Conservation (phyloP, 2,329 filamentous ascomycete species). For the Penicillium digitatum region DNA sequence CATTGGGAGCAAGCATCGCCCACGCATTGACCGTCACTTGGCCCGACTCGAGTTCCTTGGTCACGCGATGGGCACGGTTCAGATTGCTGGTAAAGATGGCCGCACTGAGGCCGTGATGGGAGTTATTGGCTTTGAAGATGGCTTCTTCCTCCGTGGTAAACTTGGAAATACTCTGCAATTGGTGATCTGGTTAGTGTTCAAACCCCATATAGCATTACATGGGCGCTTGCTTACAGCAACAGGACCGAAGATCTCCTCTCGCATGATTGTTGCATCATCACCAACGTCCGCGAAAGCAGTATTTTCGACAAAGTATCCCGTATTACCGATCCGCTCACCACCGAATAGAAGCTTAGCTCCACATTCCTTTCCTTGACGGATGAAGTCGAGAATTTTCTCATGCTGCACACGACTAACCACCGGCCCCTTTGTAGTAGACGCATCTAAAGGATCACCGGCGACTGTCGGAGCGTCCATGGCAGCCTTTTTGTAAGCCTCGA, state of each 20-base stretch:
- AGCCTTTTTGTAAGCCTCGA: conserved; percentile 42
- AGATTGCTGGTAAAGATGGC: conserved; percentile 29
- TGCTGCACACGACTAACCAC: conserved; percentile 22
- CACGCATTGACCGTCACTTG: conserved; percentile 29
- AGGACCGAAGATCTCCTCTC: conserved; percentile 59
- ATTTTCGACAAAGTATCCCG: conserved; percentile 62
- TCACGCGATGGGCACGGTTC: conserved; percentile 24
- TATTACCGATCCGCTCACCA: conserved; percentile 19
- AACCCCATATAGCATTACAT: background rate
- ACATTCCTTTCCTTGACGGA: conserved; percentile 21
- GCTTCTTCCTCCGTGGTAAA: conserved; percentile 59
- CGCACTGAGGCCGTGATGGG: conserved; percentile 30
- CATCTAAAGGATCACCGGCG: conserved; percentile 21
- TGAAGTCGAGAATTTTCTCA: conserved; percentile 24
- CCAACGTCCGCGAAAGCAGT: conserved; percentile 54
- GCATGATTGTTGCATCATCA: conserved; percentile 44
- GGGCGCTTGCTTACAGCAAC: conserved; percentile 38
- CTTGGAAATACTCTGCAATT: conserved; percentile 48
- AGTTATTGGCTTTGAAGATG: conserved; percentile 54
- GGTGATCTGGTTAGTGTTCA: background rate
- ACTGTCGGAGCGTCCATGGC: conserved; percentile 49
- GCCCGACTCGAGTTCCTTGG: conserved; percentile 20
- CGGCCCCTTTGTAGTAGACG: conserved; percentile 23
- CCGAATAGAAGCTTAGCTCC: conserved; percentile 24
- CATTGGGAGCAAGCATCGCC: conserved; percentile 25